phyloP scores from a whole-genome alignment of 108 stramenopile species.

The Aureococcus anophagefferens region DNA sequence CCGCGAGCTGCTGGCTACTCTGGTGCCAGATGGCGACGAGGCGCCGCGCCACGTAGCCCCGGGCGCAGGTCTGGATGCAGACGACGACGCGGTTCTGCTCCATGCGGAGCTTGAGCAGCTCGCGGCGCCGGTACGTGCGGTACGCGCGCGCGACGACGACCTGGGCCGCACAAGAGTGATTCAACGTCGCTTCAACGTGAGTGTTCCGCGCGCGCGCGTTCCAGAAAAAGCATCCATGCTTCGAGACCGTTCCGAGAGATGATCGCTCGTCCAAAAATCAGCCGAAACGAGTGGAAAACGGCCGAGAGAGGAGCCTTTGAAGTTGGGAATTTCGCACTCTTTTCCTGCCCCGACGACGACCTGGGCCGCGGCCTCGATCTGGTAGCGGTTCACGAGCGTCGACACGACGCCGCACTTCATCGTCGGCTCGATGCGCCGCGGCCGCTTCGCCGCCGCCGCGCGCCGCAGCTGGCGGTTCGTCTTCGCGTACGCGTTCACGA shows the following conservation, averaged over 20 bases:
- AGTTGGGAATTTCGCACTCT: no score
- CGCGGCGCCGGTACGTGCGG: background rate
- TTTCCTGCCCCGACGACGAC: no score
- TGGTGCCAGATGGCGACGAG: slow-evolving; percentile 4
- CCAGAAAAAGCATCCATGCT: no score
- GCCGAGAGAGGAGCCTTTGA: no score
- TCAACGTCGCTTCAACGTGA: no score
- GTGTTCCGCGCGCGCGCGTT: no score
- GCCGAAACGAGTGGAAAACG: no score
- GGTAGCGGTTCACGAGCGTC: background rate
- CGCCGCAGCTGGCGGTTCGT: slow-evolving; percentile 1
- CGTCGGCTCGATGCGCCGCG: no score
- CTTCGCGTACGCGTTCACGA: background rate
- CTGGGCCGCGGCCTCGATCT: background rate
- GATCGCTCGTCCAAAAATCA: no score
- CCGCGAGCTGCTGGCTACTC: background rate
- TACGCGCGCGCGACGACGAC: background rate
- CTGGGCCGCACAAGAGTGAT: no score
- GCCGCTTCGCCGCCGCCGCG: background rate
- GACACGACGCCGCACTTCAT: background rate
- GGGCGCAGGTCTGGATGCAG: background rate
- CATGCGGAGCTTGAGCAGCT: background rate
- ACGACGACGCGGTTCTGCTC: background rate
- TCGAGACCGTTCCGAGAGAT: no score
- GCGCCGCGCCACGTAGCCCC: background rate